Evolutionary conservation across 495 filamentous ascomycete genomes (phyloP).

Genomic region (Chaetomium fimeti): DNA sequence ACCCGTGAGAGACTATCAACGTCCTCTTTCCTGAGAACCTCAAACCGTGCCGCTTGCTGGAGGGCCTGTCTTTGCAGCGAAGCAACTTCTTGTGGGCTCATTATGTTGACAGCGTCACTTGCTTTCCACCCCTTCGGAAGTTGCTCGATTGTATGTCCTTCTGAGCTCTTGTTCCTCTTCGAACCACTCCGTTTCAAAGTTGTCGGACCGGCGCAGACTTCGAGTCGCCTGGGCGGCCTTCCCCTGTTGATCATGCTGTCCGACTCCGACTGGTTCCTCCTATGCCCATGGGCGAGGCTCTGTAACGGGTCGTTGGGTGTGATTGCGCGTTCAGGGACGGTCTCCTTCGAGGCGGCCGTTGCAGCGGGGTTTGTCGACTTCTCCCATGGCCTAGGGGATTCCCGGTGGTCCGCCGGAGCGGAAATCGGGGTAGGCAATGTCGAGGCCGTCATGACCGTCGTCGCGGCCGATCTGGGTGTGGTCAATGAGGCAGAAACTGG

Average conservation of each 20-base stretch:
- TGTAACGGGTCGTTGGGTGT: constrained; percentile 39
- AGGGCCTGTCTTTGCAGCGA: constrained; percentile 60
- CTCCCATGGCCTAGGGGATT: constrained; percentile 50
- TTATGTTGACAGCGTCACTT: constrained; percentile 46
- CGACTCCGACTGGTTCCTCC: constrained; percentile 55
- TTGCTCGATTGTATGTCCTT: constrained; percentile 52
- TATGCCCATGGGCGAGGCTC: constrained; percentile 32
- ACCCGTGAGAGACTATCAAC: constrained; percentile 64
- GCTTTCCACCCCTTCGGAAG: constrained; percentile 59
- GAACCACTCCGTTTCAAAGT: constrained; percentile 36
- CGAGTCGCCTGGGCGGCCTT: constrained; percentile 51
- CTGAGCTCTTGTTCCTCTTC: constrained; percentile 45
- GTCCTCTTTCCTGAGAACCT: constrained; percentile 64
- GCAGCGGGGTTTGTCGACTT: constrained; percentile 30
- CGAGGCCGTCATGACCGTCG: constrained; percentile 42
- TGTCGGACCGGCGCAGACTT: constrained; percentile 33
- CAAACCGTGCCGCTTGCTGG: constrained; percentile 62
- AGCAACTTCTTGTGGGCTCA: constrained; percentile 53
- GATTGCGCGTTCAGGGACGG: constrained; percentile 22
- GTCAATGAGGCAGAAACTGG: constrained; percentile 43
- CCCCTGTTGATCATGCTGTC: constrained; percentile 61
- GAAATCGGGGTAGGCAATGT: constrained; percentile 50
- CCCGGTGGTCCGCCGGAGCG: constrained; percentile 43
- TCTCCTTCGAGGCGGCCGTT: constrained; percentile 32
- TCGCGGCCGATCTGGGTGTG: constrained; percentile 43